phyloP scores from a whole-genome alignment of 2,329 filamentous ascomycete species.

The Talaromyces islandicus region DNA sequence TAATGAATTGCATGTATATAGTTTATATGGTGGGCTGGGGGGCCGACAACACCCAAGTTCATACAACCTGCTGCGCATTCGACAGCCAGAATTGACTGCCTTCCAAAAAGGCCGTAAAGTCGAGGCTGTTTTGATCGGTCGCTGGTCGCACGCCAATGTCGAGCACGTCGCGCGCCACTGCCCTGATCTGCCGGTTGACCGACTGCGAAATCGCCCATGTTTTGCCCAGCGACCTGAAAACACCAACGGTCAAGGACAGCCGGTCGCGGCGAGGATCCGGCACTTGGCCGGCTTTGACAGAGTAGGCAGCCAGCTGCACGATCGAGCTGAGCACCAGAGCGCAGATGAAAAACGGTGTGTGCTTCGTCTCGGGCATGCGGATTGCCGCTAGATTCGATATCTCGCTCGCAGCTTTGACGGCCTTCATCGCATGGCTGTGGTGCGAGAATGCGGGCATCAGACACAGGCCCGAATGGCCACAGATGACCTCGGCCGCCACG shows the following conservation, averaged over 20 bases:
- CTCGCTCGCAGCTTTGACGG: conserved; percentile 69
- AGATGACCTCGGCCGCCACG: conserved; percentile 44
- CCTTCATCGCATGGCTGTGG: conserved; percentile 66
- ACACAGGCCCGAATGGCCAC: conserved; percentile 33
- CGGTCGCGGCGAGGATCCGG: conserved; percentile 58
- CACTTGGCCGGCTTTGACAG: conserved; percentile 50
- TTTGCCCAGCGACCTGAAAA: conserved; percentile 60
- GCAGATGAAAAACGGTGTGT: conserved; percentile 81
- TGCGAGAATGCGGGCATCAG: conserved; percentile 35
- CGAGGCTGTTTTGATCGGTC: conserved; percentile 24
- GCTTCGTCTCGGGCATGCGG: conserved; percentile 55
- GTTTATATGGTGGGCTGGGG: no score
- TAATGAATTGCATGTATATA: not conserved
- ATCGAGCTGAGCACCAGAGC: conserved; percentile 72
- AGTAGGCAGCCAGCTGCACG: conserved; percentile 76
- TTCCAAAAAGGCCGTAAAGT: conserved; percentile 29
- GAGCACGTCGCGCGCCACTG: conserved; percentile 70
- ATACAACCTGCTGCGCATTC: conserved; percentile 11
- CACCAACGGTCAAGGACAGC: conserved; percentile 72
- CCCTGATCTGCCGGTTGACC: conserved; percentile 67
- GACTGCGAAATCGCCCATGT: conserved; percentile 68
- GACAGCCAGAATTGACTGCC: conserved; percentile 29
- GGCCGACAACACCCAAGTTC: not conserved
- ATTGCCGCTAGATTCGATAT: conserved; percentile 68
- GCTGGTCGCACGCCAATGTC: conserved; percentile 33